These are phyloP conservation scores for Suillus decipiens DNA, from an alignment of 768 basidiomycete genomes.

Conservation along the genomic window DNA sequence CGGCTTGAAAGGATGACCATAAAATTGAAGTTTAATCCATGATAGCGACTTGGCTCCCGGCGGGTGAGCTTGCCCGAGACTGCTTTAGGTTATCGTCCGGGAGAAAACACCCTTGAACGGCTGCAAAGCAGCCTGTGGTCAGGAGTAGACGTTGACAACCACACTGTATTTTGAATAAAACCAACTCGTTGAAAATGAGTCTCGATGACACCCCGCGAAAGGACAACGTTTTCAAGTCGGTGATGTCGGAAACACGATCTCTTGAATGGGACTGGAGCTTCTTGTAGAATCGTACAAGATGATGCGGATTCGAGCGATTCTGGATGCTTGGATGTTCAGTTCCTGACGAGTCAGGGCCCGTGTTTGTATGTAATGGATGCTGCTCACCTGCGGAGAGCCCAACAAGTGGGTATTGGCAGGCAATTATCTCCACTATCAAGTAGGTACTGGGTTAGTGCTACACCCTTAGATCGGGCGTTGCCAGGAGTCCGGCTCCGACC, in stretches of 20 bases:
- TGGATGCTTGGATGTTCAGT: constrained; percentile 69
- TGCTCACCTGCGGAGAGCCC: constrained; percentile 57
- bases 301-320: constrained; percentile 64
- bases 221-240: constrained; percentile 93
- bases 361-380: constrained; percentile 79
- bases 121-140: not conserved
- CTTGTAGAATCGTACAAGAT: constrained; percentile 69
- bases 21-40: constrained; percentile 12
- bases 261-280: constrained; percentile 57
- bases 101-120: constrained; percentile 66
- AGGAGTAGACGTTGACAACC: constrained; percentile 73
- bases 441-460: not conserved
- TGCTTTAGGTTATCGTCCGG: constrained; percentile 81
- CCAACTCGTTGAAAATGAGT: constrained; percentile 90
- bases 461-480: not conserved
- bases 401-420: constrained; percentile 40
- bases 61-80: constrained; percentile 74
- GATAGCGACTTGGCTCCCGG: constrained; percentile 79
- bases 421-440: not conserved
- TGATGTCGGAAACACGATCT: constrained; percentile 75
- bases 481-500: too few species aligned
- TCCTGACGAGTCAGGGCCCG: constrained; percentile 69
- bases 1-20: not conserved
- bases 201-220: constrained; percentile 76
- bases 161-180: constrained; percentile 80